Percentiles rank a stretch among this genome's conserved stretches.
Conservation (phyloP, 805 yeast species). For the Saccharomyces paradoxus region DNA sequence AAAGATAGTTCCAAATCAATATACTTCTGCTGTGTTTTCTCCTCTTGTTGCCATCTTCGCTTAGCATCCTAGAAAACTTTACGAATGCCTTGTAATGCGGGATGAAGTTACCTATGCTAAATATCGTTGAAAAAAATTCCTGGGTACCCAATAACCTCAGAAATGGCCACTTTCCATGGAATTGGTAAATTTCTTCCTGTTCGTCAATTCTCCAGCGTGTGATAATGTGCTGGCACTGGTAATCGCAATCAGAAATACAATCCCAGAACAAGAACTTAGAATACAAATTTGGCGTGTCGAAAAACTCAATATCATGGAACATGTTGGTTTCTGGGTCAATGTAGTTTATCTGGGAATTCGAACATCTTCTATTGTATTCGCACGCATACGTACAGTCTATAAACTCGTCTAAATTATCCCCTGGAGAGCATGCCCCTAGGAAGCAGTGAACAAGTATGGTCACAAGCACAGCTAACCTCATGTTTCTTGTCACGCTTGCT, state of each 20-base stretch:
- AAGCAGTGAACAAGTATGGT: background rate
- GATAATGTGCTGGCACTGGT: slow-evolving; percentile 76
- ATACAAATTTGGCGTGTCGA: slow-evolving; percentile 32
- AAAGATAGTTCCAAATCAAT: slow-evolving; percentile 19
- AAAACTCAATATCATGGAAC: slow-evolving; percentile 15
- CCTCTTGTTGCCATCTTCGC: slow-evolving; percentile 7
- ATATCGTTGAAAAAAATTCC: slow-evolving; percentile 71
- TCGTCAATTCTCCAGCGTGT: slow-evolving; percentile 44
- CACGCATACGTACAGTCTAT: slow-evolving; percentile 49
- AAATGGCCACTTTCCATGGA: slow-evolving; percentile 98
- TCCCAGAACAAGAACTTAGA: slow-evolving; percentile 53
- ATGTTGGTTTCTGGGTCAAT: slow-evolving; percentile 22
- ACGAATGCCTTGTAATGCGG: slow-evolving; percentile 51
- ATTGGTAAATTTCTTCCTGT: slow-evolving; percentile 61
- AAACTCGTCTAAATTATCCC: slow-evolving; percentile 53
- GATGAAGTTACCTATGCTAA: slow-evolving; percentile 61
- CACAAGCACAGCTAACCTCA: background rate
- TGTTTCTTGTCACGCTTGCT: background rate
- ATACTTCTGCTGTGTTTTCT: slow-evolving; percentile 3
- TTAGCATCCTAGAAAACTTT: slow-evolving; percentile 24
- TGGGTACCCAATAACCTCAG: slow-evolving; percentile 68
- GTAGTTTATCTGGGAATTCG: slow-evolving; percentile 12
- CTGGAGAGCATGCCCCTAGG: slow-evolving; percentile 40
- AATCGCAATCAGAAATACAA: slow-evolving; percentile 79
- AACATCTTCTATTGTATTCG: slow-evolving; percentile 23